Percentiles rank a stretch among this genome's conserved stretches.
phyloP scores from a whole-genome alignment of 768 basidiomycete species.

The Lentinula aciculospora region DNA sequence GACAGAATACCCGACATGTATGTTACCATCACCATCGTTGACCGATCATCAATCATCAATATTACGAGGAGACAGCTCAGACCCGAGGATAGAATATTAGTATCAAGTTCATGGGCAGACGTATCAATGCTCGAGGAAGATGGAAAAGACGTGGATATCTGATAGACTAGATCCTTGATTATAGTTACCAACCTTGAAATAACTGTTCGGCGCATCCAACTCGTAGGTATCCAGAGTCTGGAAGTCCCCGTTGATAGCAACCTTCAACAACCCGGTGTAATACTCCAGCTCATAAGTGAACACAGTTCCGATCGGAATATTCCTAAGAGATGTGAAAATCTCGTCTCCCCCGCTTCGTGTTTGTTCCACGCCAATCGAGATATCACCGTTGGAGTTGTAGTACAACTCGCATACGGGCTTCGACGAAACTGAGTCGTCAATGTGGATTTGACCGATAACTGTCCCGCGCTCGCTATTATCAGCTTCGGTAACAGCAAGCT shows the following conservation, averaged over 20 bases:
- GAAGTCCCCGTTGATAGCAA: constrained; percentile 2
- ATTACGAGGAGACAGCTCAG: too few relatives aligned
- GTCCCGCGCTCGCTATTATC: neutral
- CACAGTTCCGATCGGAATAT: constrained; percentile 2
- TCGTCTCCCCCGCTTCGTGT: neutral
- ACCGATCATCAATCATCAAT: too few relatives aligned
- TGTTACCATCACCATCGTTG: too few relatives aligned
- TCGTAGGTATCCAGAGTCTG: neutral
- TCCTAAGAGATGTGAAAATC: neutral
- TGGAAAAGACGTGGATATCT: neutral
- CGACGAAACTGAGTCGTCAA: neutral
- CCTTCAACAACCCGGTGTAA: neutral
- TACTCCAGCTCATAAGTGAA: constrained; percentile 3
- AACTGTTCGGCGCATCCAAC: constrained; percentile 5
- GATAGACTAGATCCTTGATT: constrained; percentile 1
- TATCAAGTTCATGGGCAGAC: too few relatives aligned
- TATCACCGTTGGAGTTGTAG: constrained; percentile 1
- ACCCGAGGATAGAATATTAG: too few relatives aligned
- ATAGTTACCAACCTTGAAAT: constrained; percentile 5
- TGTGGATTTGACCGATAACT: constrained; percentile 2
- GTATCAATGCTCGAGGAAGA: neutral
- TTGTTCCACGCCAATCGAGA: constrained; percentile 3
- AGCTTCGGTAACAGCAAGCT: neutral
- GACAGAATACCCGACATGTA: too few relatives aligned
- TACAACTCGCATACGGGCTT: constrained; percentile 4